Conservation (phyloP, 1,139 yeast species). For the Petasospora rhodanensis region DNA sequence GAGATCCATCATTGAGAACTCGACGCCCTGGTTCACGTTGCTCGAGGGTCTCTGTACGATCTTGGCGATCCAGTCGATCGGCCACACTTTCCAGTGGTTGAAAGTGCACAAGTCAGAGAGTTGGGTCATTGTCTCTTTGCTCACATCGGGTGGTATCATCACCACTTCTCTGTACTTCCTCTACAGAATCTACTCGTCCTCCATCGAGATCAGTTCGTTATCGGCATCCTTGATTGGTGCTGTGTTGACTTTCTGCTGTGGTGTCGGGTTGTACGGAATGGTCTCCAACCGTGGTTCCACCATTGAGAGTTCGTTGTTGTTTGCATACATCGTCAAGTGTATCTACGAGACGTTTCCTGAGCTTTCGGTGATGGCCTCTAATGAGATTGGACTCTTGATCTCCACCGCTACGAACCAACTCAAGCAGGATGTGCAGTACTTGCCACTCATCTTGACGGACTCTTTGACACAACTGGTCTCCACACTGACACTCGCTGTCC, state of each 20-base stretch:
- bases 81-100: conserved; percentile 75
- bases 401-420: conserved; percentile 30
- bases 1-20: conserved; percentile 64
- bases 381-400: conserved; percentile 33
- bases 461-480: conserved; percentile 24
- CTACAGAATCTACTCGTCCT: conserved; percentile 77
- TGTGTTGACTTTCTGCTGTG: conserved; percentile 67
- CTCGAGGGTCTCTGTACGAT: conserved; percentile 92
- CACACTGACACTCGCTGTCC: conserved; percentile 36
- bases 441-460: conserved; percentile 21
- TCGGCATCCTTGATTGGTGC: conserved; percentile 86
- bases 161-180: conserved; percentile 75
- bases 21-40: conserved; percentile 85
- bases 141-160: conserved; percentile 70
- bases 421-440: conserved; percentile 21
- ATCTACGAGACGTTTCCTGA: conserved; percentile 88
- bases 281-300: conserved; percentile 82
- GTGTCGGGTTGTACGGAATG: conserved; percentile 80
- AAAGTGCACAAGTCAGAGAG: conserved; percentile 51
- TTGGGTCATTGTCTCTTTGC: conserved; percentile 75
- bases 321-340: conserved; percentile 89
- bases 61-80: conserved; percentile 83
- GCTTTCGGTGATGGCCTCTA: conserved; percentile 45
- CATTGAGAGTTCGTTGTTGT: conserved; percentile 77
- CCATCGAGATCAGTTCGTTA: conserved; percentile 59